These are phyloP conservation scores for Diplocarpon rosae DNA, from an alignment of 2,329 filamentous ascomycete species.

Conservation along the genomic window DNA sequence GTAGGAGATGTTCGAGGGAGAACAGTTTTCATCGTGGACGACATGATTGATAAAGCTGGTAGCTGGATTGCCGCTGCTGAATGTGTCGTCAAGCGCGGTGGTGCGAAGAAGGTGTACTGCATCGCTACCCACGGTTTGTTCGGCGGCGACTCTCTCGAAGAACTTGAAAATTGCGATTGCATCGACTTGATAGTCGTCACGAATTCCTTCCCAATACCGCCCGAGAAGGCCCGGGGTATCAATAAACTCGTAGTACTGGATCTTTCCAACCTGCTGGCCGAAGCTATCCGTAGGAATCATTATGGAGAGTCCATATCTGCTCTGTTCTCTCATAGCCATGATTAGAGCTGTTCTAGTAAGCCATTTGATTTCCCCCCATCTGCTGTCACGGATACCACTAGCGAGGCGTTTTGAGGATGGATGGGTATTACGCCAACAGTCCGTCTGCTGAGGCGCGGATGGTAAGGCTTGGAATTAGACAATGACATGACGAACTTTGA, in stretches of 20 bases:
- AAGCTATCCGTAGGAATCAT: conserved; percentile 92
- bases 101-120: conserved; percentile 89
- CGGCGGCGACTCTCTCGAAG: conserved; percentile 76
- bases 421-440: conserved; percentile 1
- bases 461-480: conserved; percentile 10
- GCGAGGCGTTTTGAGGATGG: conserved; percentile 21
- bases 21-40: conserved; percentile 89
- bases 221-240: conserved; percentile 56
- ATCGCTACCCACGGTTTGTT: conserved; percentile 96
- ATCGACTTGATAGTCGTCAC: conserved; percentile 93
- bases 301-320: conserved; percentile 70
- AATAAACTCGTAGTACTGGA: conserved; percentile 85
- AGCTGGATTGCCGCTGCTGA: conserved; percentile 98
- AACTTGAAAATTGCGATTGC: conserved; percentile 84
- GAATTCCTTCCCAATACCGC: conserved; percentile 88
- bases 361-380: conserved; percentile 36
- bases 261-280: conserved; percentile 74
- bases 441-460: conserved; percentile 13
- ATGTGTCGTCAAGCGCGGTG: conserved; percentile 86
- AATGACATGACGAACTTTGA: conserved; percentile 3
- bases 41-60: conserved; percentile 96
- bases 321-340: conserved; percentile 23
- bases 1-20: conserved; percentile 86
- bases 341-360: conserved; percentile 20
- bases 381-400: conserved; percentile 15